Evolutionary conservation across 495 filamentous ascomycete genomes (phyloP).

Genomic region (Annulohypoxylon bovei): DNA sequence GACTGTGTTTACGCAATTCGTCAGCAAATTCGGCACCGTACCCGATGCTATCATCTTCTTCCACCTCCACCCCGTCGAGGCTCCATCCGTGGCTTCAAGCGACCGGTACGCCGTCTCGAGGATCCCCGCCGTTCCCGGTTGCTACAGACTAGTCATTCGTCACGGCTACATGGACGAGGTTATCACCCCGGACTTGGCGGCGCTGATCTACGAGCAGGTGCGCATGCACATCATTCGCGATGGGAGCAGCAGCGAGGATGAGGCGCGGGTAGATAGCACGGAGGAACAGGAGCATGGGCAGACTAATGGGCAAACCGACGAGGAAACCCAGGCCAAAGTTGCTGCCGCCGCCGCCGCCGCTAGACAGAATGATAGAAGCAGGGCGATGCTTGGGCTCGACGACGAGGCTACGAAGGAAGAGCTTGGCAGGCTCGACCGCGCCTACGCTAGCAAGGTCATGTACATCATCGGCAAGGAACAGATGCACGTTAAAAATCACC

Average conservation of each 20-base stretch:
- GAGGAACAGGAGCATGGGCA: neutral
- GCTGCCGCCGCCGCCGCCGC: conserved; percentile 2
- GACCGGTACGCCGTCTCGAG: conserved; percentile 55
- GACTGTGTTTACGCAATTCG: conserved; percentile 70
- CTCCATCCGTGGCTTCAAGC: conserved; percentile 56
- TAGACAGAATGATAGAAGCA: neutral
- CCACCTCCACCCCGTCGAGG: conserved; percentile 67
- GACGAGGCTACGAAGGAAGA: conserved; percentile 54
- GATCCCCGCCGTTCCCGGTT: conserved; percentile 60
- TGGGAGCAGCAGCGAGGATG: conserved; percentile 28
- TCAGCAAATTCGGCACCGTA: conserved; percentile 67
- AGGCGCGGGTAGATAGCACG: conserved; percentile 12
- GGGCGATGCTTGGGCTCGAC: conserved; percentile 42
- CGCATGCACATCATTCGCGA: conserved; percentile 60
- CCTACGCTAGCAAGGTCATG: conserved; percentile 68
- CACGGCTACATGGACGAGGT: conserved; percentile 78
- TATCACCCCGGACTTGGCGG: conserved; percentile 68
- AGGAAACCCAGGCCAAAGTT: neutral
- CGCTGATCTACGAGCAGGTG: conserved; percentile 68
- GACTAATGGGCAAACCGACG: neutral
- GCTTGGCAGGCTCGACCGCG: conserved; percentile 62
- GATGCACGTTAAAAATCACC: conserved; percentile 61
- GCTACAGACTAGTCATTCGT: conserved; percentile 72
- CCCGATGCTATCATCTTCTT: conserved; percentile 70
- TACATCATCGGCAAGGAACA: conserved; percentile 81